phyloP scores from a whole-genome alignment of 2,329 filamentous ascomycete species.

The Colletotrichum kahawae region DNA sequence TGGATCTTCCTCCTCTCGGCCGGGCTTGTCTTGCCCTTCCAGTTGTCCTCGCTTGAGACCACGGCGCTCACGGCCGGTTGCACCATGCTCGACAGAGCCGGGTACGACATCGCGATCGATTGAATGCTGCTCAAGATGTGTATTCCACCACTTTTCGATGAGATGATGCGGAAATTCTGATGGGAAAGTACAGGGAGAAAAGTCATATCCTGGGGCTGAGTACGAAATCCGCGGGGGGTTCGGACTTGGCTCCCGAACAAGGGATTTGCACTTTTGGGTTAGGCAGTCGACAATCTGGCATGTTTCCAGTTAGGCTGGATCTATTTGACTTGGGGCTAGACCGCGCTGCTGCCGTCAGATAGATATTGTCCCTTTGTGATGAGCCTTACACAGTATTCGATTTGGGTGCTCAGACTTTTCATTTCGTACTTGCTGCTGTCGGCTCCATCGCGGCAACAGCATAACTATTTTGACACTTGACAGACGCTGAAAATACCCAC shows the following conservation, averaged over 20 bases:
- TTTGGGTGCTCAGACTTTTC: not conserved
- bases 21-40: conserved; percentile 35
- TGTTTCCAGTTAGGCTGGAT: not conserved
- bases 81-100: not conserved
- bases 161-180: not conserved
- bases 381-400: not conserved
- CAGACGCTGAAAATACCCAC: not conserved
- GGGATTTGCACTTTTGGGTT: not conserved
- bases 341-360: not conserved
- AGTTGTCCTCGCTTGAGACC: conserved; percentile 30
- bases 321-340: not conserved
- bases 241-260: not conserved
- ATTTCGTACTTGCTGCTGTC: not conserved
- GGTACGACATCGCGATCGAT: not conserved
- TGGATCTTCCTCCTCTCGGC: conserved; percentile 23
- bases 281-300: not conserved
- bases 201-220: not conserved
- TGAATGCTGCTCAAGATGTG: not conserved
- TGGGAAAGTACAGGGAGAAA: not conserved
- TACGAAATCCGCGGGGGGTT: not conserved
- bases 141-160: not conserved
- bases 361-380: not conserved
- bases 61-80: not conserved
- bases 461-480: not conserved
- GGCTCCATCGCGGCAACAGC: not conserved